A percentile compares a stretch with the other conserved stretches of the same genome.
phyloP scores from a whole-genome alignment of 352 stramenopile genomes.

The Thraustochytrium sp. region DNA sequence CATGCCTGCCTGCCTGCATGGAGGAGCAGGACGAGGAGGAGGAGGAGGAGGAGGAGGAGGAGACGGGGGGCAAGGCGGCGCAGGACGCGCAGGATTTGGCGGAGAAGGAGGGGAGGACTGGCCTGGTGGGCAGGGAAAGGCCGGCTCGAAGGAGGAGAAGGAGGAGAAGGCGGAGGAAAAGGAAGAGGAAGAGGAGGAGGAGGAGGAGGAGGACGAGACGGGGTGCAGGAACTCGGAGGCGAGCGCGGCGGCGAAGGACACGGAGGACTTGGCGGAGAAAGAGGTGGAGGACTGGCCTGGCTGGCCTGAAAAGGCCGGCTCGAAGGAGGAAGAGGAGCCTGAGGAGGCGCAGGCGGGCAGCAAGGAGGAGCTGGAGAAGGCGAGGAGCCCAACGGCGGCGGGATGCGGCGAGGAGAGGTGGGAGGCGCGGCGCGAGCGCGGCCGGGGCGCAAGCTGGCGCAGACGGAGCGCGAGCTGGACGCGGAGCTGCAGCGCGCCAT shows the following conservation, averaged over 20 bases:
- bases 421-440: no score
- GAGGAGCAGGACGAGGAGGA: no score
- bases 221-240: background rate
- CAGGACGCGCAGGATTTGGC: background rate
- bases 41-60: background rate
- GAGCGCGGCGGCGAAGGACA: background rate
- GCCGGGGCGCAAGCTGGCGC: background rate
- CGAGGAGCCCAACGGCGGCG: background rate
- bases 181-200: background rate
- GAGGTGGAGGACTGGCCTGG: no score
- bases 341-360: no score
- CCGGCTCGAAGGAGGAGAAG: background rate
- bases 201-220: background rate
- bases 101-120: no score
- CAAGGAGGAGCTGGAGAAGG: background rate
- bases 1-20: no score
- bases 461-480: background rate
- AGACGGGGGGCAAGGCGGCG: background rate
- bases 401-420: no score
- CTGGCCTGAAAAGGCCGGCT: no score
- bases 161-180: no score
- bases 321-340: background rate
- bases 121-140: no score
- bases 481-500: constrained; percentile 20
- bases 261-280: no score